A percentile compares a stretch with the other conserved stretches of the same genome.
These are phyloP conservation scores for Xylaria sp. DNA, from an alignment of 2,329 filamentous ascomycete species.

Conservation along the genomic window DNA sequence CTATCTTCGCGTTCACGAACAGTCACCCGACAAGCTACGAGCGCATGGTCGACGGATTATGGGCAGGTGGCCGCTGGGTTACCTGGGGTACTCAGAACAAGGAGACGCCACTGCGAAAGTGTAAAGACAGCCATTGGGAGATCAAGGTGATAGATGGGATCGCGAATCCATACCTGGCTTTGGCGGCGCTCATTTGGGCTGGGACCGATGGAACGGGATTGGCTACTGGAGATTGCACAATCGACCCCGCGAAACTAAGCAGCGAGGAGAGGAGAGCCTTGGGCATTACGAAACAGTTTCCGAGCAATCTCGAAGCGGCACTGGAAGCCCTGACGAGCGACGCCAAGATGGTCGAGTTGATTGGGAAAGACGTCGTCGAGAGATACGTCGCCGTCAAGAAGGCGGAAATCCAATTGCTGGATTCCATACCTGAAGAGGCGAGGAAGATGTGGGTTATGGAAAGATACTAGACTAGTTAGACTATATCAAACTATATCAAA, in stretches of 20 bases:
- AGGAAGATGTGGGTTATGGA: conserved; percentile 72
- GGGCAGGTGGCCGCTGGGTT: conserved; percentile 83
- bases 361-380: conserved; percentile 64
- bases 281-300: conserved; percentile 66
- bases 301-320: conserved; percentile 65
- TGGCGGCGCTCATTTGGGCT: conserved; percentile 69
- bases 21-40: conserved; percentile 75
- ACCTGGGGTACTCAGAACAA: conserved; percentile 86
- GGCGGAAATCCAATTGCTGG: conserved; percentile 65
- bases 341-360: conserved; percentile 54
- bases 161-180: conserved; percentile 80
- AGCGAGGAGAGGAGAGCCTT: conserved; percentile 60
- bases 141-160: conserved; percentile 81
- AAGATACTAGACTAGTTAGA: conserved; percentile 62
- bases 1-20: conserved; percentile 76
- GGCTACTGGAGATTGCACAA: conserved; percentile 63
- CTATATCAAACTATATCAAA: background rate
- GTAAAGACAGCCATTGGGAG: conserved; percentile 78
- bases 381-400: conserved; percentile 70
- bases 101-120: conserved; percentile 77
- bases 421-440: conserved; percentile 59
- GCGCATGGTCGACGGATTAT: conserved; percentile 74
- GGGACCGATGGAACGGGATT: conserved; percentile 67
- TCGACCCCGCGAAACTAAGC: conserved; percentile 64
- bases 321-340: conserved; percentile 64